Percentiles rank a stretch among this genome's conserved stretches.
These are phyloP conservation scores for Paraphoma sp. DNA, from an alignment of 2,329 filamentous ascomycete species.

Conservation along the genomic window DNA sequence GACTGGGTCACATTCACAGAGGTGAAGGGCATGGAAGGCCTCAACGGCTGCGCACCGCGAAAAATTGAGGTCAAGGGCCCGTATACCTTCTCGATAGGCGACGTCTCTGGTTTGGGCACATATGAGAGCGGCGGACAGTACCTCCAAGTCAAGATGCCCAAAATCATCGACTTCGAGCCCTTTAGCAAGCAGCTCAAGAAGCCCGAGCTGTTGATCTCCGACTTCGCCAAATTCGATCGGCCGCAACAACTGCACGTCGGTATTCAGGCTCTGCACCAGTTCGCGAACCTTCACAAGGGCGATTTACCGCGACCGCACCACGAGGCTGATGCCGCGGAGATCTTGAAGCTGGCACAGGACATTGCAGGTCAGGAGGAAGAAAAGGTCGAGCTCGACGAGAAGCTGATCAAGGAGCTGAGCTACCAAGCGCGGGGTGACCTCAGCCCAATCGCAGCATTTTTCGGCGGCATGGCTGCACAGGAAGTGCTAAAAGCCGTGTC, in stretches of 20 bases:
- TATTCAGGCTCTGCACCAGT: slow-evolving; percentile 90
- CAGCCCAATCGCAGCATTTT: slow-evolving; percentile 91
- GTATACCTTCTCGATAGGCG: slow-evolving; percentile 96
- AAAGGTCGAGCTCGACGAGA: slow-evolving; percentile 86
- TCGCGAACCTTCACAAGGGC: slow-evolving; percentile 73
- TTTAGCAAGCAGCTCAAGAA: slow-evolving; percentile 80
- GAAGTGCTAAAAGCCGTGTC: slow-evolving; percentile 97
- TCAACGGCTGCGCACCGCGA: slow-evolving; percentile 83
- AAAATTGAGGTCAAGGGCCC: slow-evolving; percentile 93
- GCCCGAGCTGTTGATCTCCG: slow-evolving; percentile 88
- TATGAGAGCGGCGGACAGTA: slow-evolving; percentile 91
- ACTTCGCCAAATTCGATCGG: slow-evolving; percentile 97
- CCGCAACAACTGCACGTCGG: slow-evolving; percentile 91
- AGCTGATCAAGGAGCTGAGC: slow-evolving; percentile 88
- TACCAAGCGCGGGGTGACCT: slow-evolving; percentile 94
- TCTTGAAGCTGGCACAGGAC: slow-evolving; percentile 76
- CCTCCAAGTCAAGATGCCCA: slow-evolving; percentile 98
- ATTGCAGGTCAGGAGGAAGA: slow-evolving; percentile 72
- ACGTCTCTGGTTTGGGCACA: slow-evolving; percentile 83
- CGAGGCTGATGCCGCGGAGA: slow-evolving; percentile 79
- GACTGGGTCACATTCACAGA: slow-evolving; percentile 97
- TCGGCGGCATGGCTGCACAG: slow-evolving; percentile 91
- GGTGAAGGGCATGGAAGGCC: slow-evolving; percentile 85
- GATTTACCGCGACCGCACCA: slow-evolving; percentile 83
- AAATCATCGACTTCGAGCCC: slow-evolving; percentile 85